Conservation (phyloP, 805 yeast genomes). For the Lipomyces sp. region DNA sequence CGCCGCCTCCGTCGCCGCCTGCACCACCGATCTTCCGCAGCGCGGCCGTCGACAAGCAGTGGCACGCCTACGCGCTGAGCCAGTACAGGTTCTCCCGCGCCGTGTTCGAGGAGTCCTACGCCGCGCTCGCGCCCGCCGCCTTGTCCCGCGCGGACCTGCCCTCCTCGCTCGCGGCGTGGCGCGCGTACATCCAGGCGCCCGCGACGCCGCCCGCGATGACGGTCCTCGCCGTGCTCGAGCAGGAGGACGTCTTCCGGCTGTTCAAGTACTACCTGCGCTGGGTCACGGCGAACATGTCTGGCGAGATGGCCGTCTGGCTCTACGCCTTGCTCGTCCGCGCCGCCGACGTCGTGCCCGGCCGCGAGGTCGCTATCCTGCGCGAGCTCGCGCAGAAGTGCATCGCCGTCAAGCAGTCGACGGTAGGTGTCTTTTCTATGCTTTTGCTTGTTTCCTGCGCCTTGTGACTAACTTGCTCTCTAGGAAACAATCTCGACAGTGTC, state of each 20-base stretch:
- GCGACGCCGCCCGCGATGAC: slow-evolving; percentile 37
- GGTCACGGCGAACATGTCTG: slow-evolving; percentile 39
- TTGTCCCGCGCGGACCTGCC: slow-evolving; percentile 37
- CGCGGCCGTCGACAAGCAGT: slow-evolving; percentile 4
- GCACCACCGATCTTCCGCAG: neutral
- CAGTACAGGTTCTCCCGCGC: slow-evolving; percentile 13
- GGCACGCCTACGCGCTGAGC: slow-evolving; percentile 19
- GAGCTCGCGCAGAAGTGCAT: slow-evolving; percentile 41
- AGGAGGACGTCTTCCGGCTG: slow-evolving; percentile 39
- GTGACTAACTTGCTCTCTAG: neutral
- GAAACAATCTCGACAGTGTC: slow-evolving; percentile 24
- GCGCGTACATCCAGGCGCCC: slow-evolving; percentile 39
- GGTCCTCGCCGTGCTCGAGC: slow-evolving; percentile 40
- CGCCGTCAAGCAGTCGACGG: slow-evolving; percentile 22
- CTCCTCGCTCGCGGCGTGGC: slow-evolving; percentile 44
- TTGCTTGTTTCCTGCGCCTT: neutral
- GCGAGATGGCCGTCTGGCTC: slow-evolving; percentile 41
- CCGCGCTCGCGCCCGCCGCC: slow-evolving; percentile 1
- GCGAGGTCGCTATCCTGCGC: slow-evolving; percentile 45
- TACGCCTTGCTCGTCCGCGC: slow-evolving; percentile 42
- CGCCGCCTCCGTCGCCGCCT: neutral
- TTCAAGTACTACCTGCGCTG: slow-evolving; percentile 46
- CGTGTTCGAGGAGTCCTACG: slow-evolving; percentile 6
- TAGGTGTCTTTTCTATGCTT: neutral
- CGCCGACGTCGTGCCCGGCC: slow-evolving; percentile 41